Percentiles rank a stretch among this genome's conserved stretches.
phyloP scores from a whole-genome alignment of 2,329 filamentous ascomycete species.

The Penicillium glabrum region DNA sequence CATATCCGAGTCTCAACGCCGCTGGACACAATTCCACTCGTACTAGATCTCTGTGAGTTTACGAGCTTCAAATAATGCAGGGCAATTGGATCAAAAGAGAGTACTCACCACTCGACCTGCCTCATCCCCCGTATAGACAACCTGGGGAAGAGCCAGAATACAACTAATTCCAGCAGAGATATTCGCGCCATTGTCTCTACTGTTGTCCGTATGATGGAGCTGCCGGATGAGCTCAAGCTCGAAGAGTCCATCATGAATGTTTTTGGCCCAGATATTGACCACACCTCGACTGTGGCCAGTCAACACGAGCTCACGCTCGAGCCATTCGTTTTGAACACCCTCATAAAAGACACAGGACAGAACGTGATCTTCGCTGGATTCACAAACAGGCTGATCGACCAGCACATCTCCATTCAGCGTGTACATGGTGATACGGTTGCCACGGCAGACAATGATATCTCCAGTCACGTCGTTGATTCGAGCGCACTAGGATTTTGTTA shows the following conservation, averaged over 20 bases:
- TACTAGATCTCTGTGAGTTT: conserved; percentile 43
- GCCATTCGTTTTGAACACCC: conserved; percentile 85
- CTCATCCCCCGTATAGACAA: conserved; percentile 92
- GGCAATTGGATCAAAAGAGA: neutral
- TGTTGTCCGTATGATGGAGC: conserved; percentile 75
- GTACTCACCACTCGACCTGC: conserved; percentile 79
- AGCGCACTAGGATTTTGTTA: conserved; percentile 59
- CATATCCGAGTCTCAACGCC: conserved; percentile 34
- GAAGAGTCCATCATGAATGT: conserved; percentile 65
- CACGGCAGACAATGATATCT: conserved; percentile 81
- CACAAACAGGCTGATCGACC: conserved; percentile 78
- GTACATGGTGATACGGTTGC: conserved; percentile 72
- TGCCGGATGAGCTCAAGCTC: conserved; percentile 74
- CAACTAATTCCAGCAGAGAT: conserved; percentile 73
- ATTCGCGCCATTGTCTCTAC: conserved; percentile 59
- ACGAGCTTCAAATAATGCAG: neutral
- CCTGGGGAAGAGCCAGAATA: conserved; percentile 76
- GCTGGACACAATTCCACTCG: conserved; percentile 59
- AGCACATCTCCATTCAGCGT: conserved; percentile 85
- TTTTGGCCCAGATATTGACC: conserved; percentile 70
- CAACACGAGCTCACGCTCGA: conserved; percentile 81
- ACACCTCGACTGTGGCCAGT: conserved; percentile 83
- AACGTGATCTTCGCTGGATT: conserved; percentile 70
- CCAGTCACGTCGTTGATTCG: conserved; percentile 88
- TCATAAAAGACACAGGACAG: conserved; percentile 90